Percentiles rank a stretch among this genome's conserved stretches.
phyloP scores from a whole-genome alignment of 257 asterid genomes.

The Gentiana dahurica region DNA sequence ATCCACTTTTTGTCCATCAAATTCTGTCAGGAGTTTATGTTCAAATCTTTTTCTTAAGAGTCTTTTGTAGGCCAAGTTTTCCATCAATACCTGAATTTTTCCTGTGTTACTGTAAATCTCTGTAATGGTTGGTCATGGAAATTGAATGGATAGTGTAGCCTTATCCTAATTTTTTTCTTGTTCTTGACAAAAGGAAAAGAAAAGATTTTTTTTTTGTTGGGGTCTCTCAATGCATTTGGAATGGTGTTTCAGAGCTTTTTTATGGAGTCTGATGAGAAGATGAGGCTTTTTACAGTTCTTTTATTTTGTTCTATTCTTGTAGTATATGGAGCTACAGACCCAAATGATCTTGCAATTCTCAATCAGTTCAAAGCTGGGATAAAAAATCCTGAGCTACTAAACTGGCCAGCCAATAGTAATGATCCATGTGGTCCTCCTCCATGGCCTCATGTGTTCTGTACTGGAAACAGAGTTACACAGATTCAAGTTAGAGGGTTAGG shows the following conservation, averaged over 20 bases:
- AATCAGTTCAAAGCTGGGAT: constrained; percentile 49
- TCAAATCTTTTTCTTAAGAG: too few species aligned
- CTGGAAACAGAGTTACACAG: constrained; percentile 49
- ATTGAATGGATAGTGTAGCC: too few species aligned
- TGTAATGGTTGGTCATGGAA: too few species aligned
- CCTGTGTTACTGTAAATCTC: too few species aligned
- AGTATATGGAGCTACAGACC: constrained; percentile 45
- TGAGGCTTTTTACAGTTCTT: constrained; percentile 13
- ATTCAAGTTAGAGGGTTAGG: constrained; percentile 81
- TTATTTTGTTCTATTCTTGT: constrained; percentile 22
- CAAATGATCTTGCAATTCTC: constrained; percentile 50
- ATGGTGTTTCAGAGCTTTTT: constrained; percentile 19
- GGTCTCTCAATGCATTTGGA: constrained; percentile 18
- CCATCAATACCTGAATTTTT: too few species aligned
- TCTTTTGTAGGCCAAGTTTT: too few species aligned
- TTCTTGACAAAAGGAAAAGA: too few species aligned
- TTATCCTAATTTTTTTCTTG: too few species aligned
- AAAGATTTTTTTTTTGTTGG: constrained; percentile 10
- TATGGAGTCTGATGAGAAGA: constrained; percentile 32
- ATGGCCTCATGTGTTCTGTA: constrained; percentile 65
- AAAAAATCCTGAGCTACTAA: constrained; percentile 57
- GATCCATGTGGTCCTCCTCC: constrained; percentile 84
- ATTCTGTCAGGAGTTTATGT: constrained; percentile 20
- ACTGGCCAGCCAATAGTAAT: constrained; percentile 56
- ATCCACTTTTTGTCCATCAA: constrained; percentile 20